Conservation (phyloP, 306 rosid species). For the Begonia fuchsioides region DNA sequence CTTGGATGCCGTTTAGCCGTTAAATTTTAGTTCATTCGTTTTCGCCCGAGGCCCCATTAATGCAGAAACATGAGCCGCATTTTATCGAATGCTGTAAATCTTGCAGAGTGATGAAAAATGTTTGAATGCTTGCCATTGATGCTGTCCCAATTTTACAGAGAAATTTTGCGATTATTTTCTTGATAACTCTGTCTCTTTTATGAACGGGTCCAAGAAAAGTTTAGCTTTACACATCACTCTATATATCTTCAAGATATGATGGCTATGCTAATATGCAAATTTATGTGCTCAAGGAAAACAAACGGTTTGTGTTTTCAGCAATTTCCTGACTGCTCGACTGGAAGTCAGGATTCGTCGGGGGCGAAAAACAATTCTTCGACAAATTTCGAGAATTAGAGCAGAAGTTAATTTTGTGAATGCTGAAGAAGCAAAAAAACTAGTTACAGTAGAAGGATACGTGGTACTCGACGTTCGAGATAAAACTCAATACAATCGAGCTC, state of each 20-base stretch:
- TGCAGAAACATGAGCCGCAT: no score
- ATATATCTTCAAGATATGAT: neutral
- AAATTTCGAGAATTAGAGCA: conserved; percentile 40
- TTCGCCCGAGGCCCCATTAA: no score
- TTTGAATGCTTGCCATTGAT: no score
- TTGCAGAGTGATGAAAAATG: no score
- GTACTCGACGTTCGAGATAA: conserved; percentile 76
- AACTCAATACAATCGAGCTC: conserved; percentile 67
- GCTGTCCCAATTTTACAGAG: no score
- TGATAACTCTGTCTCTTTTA: no score
- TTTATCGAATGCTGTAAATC: no score
- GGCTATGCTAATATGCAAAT: neutral
- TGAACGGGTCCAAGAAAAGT: no score
- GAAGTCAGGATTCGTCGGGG: conserved; percentile 36
- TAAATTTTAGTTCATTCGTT: no score
- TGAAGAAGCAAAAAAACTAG: conserved; percentile 65
- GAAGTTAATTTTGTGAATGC: conserved; percentile 55
- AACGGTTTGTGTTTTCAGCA: conserved; percentile 48
- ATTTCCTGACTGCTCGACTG: conserved; percentile 42
- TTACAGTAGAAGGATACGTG: conserved; percentile 47
- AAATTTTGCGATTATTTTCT: no score
- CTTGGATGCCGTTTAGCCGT: no score
- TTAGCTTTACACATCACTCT: no score
- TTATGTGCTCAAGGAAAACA: conserved; percentile 12
- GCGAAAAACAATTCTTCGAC: conserved; percentile 28